Base-by-base conservation (phyloP, 2,329 filamentous ascomycete species). In the Sporothrix curviconia region DNA sequence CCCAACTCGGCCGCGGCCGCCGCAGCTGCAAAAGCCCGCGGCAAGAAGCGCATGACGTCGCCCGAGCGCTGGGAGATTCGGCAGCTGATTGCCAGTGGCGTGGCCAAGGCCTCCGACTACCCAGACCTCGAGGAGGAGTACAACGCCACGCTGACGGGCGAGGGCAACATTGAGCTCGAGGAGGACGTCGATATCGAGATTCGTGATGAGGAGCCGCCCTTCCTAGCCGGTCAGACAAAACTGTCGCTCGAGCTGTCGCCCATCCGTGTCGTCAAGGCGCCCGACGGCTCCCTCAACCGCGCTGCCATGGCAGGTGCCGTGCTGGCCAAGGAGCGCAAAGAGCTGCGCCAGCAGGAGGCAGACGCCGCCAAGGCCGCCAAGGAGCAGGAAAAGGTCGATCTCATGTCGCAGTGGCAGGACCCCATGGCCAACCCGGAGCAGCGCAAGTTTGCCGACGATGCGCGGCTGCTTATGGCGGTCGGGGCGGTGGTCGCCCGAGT, bases 131-230 rank as follows among this genome's bases (percentile, higher is more conserved):
- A 97, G 64, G 90, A 96, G 64, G 92, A 97, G 58, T 96, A 95
- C 69, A 87, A 96, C 61, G 87, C 89, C 15, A 92, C 90, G 0
- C 76, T 96, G 25, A 87, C 86, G 25, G 92, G 91, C 15, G 90
- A 96, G 63, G 89, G 86, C 15, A 86, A 89, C 55, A 86, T 97
- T 71, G 91, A 96, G 68, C 80, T 97, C 62, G 94, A 99, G 69
- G 90, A 96, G 71, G 94, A 99, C 67, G 84, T 99, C 4, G 94
- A 99, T 66, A 99, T 99, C 62, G 94, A 99, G 71, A 89, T 99
- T 30, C 83, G 87, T 64, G 94, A 99, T 61, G 94, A 99, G 66
- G 94, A 99, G 67, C 95, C 94, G 0, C 94, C 94, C 0, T 99
- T 99, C 76, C 73, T 99, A 61, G 89, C 90, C 15, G 94, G 94